phyloP scores from a whole-genome alignment of 2,329 filamentous ascomycete genomes.

The Pyricularia sp. region DNA sequence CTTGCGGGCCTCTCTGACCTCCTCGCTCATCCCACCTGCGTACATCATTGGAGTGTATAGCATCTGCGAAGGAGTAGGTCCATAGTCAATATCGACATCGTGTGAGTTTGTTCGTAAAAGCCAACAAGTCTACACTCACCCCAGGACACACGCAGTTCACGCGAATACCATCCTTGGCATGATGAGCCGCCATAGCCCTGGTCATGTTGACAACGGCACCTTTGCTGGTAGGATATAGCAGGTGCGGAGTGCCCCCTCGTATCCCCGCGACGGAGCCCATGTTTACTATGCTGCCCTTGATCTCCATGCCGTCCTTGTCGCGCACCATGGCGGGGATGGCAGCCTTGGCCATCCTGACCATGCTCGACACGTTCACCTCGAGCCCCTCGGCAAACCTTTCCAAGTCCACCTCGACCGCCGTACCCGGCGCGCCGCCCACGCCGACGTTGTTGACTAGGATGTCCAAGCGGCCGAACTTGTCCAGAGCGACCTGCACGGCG shows the following conservation, averaged over 20 bases:
- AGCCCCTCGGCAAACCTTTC: slow-evolving; percentile 41
- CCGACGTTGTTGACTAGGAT: slow-evolving; percentile 55
- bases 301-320: slow-evolving; percentile 34
- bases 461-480: slow-evolving; percentile 42
- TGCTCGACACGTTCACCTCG: slow-evolving; percentile 49
- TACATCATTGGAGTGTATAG: slow-evolving; percentile 34
- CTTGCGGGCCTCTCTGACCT: slow-evolving; percentile 22
- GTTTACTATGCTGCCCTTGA: slow-evolving; percentile 45
- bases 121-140: neutral
- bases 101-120: neutral
- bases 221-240: slow-evolving; percentile 34
- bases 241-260: slow-evolving; percentile 28
- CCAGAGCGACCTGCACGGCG: slow-evolving; percentile 26
- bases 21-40: slow-evolving; percentile 22
- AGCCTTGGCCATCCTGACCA: slow-evolving; percentile 52
- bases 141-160: slow-evolving; percentile 36
- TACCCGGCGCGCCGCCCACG: slow-evolving; percentile 43
- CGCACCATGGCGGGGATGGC: slow-evolving; percentile 45
- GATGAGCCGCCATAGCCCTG: slow-evolving; percentile 36
- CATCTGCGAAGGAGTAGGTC: slow-evolving; percentile 14
- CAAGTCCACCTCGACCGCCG: slow-evolving; percentile 47
- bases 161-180: slow-evolving; percentile 29
- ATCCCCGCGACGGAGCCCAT: slow-evolving; percentile 48
- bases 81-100: neutral
- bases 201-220: slow-evolving; percentile 39